Evolutionary conservation across 352 stramenopile genomes (phyloP), one percentile per base, ranked within the genome.

Genomic region (Globisporangium cystogenes): DNA sequence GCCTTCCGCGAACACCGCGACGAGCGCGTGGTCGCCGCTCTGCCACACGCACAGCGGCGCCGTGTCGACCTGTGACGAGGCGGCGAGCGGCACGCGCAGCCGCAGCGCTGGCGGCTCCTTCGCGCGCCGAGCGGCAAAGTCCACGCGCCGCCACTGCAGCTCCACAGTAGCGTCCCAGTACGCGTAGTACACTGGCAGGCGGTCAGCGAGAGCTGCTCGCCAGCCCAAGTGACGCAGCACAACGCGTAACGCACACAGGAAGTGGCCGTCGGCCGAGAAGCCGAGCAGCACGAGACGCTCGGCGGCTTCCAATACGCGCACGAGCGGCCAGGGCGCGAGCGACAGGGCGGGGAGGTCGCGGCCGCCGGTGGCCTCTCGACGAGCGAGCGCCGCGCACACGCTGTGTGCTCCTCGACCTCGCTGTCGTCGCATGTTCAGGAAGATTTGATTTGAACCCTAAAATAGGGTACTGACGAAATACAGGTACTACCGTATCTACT

Each of bases 191-290:
- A 90, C 80, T 18, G 24, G 29, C 29, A 35, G 29, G 2, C 12
- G 10, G 29, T 35, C 3, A 12, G 29, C 46, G 27, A 39, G 27
- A 48, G 5, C 20, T 21, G 15, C 11, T 48, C 20, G 41, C 62
- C 21, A 36, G 10, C n/a, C n/a, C n/a, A n/a, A n/a, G n/a, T n/a
- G n/a, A n/a, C n/a, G n/a, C 7, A 20, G 18, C 2, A 7, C 41
- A 2, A 29, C 26, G 2, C 11, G 16, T 7, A 7, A 67, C 69
- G 37, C 51, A 89, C 80, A 1, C 26, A 91, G 59, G 54, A 69
- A 82, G 58, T 77, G 63, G 44, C 80, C 80, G 50, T 89, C 78
- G 48, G 68, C 72, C 0, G 77, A 89, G 60, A 89, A 91, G 6
- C 80, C 80, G 24, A 91, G 57, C 21, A 91, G 48, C 18, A 87